Percentiles rank a stretch among this genome's conserved stretches.
phyloP scores from a whole-genome alignment of 1,139 yeast species.

The Saccharomyces hybrid region DNA sequence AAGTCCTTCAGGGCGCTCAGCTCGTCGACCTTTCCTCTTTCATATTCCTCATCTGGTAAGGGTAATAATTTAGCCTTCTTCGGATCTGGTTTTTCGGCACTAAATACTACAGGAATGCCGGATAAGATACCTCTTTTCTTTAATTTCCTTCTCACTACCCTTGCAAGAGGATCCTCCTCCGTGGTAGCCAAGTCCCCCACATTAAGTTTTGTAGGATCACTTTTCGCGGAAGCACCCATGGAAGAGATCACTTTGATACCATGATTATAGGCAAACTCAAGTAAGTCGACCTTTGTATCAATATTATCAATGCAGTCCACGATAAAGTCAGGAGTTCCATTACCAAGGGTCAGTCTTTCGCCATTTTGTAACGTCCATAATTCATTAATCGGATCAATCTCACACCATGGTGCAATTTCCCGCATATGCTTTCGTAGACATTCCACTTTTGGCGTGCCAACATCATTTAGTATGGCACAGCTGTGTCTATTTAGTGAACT shows the following conservation, averaged over 20 bases:
- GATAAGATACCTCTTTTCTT: slow-evolving; percentile 68
- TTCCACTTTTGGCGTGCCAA: slow-evolving; percentile 82
- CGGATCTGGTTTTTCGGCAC: slow-evolving; percentile 94
- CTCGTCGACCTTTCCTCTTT: slow-evolving; percentile 79
- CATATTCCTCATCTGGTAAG: slow-evolving; percentile 68
- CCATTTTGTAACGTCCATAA: slow-evolving; percentile 67
- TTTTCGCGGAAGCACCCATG: slow-evolving; percentile 93
- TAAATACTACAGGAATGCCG: slow-evolving; percentile 82
- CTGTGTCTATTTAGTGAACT: slow-evolving; percentile 92
- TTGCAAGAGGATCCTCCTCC: slow-evolving; percentile 87
- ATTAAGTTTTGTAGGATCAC: slow-evolving; percentile 77
- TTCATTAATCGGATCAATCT: slow-evolving; percentile 67
- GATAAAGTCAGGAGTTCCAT: slow-evolving; percentile 59
- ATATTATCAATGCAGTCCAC: slow-evolving; percentile 95
- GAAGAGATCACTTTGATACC: slow-evolving; percentile 67
- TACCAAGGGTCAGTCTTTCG: slow-evolving; percentile 48
- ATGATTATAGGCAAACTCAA: slow-evolving; percentile 60
- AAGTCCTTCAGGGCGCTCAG: slow-evolving; percentile 81
- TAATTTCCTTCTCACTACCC: slow-evolving; percentile 75
- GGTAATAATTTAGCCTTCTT: slow-evolving; percentile 84
- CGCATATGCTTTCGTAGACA: slow-evolving; percentile 58
- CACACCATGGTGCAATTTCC: slow-evolving; percentile 85
- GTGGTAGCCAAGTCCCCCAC: slow-evolving; percentile 71
- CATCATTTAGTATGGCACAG: slow-evolving; percentile 80
- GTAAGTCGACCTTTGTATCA: slow-evolving; percentile 85